Conservation (phyloP, 768 basidiomycete species). For the Rhodosporidiobolus odoratus region DNA sequence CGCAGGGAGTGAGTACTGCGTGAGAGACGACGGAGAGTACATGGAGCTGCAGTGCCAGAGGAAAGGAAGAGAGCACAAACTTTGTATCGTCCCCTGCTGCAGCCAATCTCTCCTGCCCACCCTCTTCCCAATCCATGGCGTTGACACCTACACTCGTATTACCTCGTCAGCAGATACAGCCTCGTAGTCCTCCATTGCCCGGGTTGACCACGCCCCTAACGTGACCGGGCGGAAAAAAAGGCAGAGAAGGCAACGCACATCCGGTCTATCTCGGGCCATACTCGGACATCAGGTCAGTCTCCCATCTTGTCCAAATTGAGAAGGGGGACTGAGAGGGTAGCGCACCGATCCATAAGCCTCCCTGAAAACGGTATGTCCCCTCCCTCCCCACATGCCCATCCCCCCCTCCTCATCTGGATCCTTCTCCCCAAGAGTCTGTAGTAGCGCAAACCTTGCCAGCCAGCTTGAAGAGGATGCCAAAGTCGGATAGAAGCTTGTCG, state of each 20-base stretch:
- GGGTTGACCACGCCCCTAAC: not conserved
- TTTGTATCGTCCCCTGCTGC: slow-evolving; percentile 34
- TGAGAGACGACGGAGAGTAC: not conserved
- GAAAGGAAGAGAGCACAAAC: slow-evolving; percentile 1
- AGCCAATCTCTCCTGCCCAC: slow-evolving; percentile 5
- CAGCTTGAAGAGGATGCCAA: not conserved
- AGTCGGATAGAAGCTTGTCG: not conserved
- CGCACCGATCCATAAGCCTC: slow-evolving; percentile 11
- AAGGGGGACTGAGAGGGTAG: not conserved
- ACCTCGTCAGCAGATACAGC: too few species aligned
- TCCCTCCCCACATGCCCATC: not conserved
- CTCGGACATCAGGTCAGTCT: not conserved
- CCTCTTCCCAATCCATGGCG: slow-evolving; percentile 25
- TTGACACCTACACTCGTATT: slow-evolving; percentile 18
- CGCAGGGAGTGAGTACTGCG: too few species aligned
- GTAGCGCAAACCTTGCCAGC: not conserved
- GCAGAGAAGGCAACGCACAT: not conserved
- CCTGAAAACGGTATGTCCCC: slow-evolving; percentile 7
- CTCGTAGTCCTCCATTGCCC: not conserved
- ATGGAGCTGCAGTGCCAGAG: too few species aligned
- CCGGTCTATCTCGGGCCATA: not conserved
- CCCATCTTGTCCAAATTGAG: not conserved
- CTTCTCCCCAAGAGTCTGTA: slow-evolving; percentile 12
- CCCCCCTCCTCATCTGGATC: not conserved
- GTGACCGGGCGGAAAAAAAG: too few species aligned